phyloP scores from a whole-genome alignment of 495 filamentous ascomycete species.

The Aspergillus egyptiacus region DNA sequence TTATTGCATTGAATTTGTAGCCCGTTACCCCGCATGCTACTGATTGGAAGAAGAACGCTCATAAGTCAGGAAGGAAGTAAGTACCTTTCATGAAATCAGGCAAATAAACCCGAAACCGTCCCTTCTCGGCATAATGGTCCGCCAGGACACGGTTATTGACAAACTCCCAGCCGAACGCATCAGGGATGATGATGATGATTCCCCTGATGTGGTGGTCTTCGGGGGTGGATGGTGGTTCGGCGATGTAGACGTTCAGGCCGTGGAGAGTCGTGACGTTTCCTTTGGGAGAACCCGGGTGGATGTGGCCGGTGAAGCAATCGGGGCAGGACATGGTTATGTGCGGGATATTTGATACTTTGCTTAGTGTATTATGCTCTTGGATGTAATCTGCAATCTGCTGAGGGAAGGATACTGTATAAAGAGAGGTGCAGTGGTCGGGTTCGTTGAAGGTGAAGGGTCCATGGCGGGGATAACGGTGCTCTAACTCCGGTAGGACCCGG shows the following conservation, averaged over 20 bases:
- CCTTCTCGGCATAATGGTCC: constrained; percentile 46
- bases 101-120: constrained; percentile 45
- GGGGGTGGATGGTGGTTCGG: constrained; percentile 29
- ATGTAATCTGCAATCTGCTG: no score
- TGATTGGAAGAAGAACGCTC: constrained; percentile 13
- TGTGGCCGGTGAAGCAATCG: constrained; percentile 28
- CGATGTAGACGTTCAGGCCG: constrained; percentile 46
- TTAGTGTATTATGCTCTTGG: no score
- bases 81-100: constrained; percentile 60
- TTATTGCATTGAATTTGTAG: not conserved
- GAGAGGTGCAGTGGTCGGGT: no score
- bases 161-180: constrained; percentile 55
- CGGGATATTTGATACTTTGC: not conserved
- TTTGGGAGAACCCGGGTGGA: constrained; percentile 25
- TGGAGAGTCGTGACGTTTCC: constrained; percentile 36
- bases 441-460: no score
- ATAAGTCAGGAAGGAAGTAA: no score
- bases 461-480: no score
- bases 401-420: no score
- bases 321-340: constrained; percentile 33
- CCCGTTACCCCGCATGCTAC: no score
- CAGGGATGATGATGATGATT: constrained; percentile 49
- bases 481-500: no score
- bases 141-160: constrained; percentile 48
- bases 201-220: constrained; percentile 32